phyloP scores from a whole-genome alignment of 1,284 basidiomycete species.

The Inonotus hispidus region DNA sequence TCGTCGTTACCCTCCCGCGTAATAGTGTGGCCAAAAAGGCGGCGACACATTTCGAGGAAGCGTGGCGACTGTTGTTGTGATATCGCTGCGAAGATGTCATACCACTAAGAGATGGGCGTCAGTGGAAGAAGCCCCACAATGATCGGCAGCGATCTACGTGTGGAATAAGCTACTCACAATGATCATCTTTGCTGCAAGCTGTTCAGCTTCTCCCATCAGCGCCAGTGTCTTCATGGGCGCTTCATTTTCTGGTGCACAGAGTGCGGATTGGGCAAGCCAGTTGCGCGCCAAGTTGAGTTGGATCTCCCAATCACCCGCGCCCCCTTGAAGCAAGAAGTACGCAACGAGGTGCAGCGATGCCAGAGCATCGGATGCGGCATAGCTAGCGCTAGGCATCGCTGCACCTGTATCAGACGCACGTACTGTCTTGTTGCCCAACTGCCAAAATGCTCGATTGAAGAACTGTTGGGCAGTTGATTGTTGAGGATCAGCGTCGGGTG shows the following conservation, averaged over 20 bases:
- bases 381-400: constrained; percentile 20
- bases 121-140: neutral
- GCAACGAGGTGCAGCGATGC: constrained; percentile 69
- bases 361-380: constrained; percentile 62
- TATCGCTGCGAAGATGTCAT: constrained; percentile 67
- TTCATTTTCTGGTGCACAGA: constrained; percentile 45
- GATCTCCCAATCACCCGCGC: constrained; percentile 57
- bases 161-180: constrained; percentile 46
- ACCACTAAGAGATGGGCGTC: constrained; percentile 45
- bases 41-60: constrained; percentile 60
- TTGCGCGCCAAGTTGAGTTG: constrained; percentile 63
- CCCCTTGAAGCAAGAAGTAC: constrained; percentile 62
- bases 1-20: constrained; percentile 30
- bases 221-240: constrained; percentile 55
- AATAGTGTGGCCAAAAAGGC: constrained; percentile 40
- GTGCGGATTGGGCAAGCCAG: constrained; percentile 62
- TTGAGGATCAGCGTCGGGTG: constrained; percentile 47
- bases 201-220: constrained; percentile 44
- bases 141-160: constrained; percentile 5
- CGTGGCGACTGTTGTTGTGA: constrained; percentile 57
- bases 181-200: constrained; percentile 60
- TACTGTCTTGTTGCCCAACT: constrained; percentile 43
- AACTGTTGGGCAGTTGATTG: constrained; percentile 58
- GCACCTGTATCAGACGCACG: neutral
- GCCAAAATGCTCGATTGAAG: constrained; percentile 58